These are phyloP conservation scores for Debaryomyces psychrophilus DNA, from an alignment of 1,139 yeast genomes.

Conservation along the genomic window DNA sequence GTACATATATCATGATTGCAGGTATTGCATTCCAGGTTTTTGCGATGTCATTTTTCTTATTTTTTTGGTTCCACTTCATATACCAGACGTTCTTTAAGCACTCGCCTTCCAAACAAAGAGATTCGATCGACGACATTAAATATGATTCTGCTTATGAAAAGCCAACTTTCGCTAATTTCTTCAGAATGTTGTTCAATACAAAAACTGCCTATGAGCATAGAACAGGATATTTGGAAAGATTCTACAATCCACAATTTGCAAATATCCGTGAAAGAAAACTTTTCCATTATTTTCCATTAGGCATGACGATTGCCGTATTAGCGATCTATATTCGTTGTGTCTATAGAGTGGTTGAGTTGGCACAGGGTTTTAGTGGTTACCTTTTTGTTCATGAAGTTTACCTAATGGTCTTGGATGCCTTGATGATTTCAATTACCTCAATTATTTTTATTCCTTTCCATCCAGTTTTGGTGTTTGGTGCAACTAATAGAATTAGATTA, in stretches of 20 bases:
- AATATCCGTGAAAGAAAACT: slow-evolving; percentile 42
- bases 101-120: slow-evolving; percentile 7
- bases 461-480: slow-evolving; percentile 65
- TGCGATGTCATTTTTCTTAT: slow-evolving; percentile 66
- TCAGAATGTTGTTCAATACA: slow-evolving; percentile 34
- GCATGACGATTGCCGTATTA: slow-evolving; percentile 55
- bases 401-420: slow-evolving; percentile 75
- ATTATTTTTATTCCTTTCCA: slow-evolving; percentile 56
- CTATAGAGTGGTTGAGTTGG: slow-evolving; percentile 78
- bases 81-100: slow-evolving; percentile 43
- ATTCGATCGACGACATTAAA: slow-evolving; percentile 11
- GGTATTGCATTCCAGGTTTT: slow-evolving; percentile 80
- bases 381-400: slow-evolving; percentile 72
- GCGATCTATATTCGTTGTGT: slow-evolving; percentile 72
- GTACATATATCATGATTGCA: slow-evolving; percentile 76
- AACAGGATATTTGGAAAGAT: slow-evolving; percentile 29
- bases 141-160: slow-evolving; percentile 27
- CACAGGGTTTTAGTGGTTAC: slow-evolving; percentile 76
- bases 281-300: slow-evolving; percentile 54
- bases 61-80: slow-evolving; percentile 57
- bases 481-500: slow-evolving; percentile 35
- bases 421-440: slow-evolving; percentile 59
- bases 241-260: slow-evolving; percentile 44
- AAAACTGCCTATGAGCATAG: slow-evolving; percentile 28
- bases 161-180: slow-evolving; percentile 29